Percentiles rank a stretch among this genome's conserved stretches.
Conservation (phyloP, 768 basidiomycete genomes). For the Omphalotus guepiniiformis region DNA sequence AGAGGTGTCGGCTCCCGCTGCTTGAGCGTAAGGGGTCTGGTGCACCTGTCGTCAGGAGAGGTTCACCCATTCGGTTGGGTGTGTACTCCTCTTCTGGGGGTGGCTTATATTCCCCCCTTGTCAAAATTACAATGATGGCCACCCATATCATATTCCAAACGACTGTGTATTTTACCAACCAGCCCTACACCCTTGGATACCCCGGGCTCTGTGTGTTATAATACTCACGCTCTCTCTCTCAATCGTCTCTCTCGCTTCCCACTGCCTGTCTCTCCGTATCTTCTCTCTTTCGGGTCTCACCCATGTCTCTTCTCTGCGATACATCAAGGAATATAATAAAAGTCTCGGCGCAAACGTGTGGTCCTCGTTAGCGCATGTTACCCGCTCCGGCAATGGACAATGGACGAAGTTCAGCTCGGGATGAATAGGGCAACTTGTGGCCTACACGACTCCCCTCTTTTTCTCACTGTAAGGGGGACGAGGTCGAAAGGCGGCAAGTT, state of each 20-base stretch:
- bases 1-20: constrained; percentile 27
- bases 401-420: constrained; percentile 5
- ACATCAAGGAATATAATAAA: constrained; percentile 8
- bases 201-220: constrained; percentile 5
- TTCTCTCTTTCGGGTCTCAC: background rate
- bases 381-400: too few relatives aligned
- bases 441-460: constrained; percentile 8
- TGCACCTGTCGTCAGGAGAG: constrained; percentile 2
- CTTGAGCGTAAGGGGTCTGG: constrained; percentile 10
- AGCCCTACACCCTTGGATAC: constrained; percentile 8
- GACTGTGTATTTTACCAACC: constrained; percentile 6
- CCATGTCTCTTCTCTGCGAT: background rate
- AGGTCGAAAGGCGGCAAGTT: constrained; percentile 17
- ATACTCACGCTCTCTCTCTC: background rate
- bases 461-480: constrained; percentile 4
- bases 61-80: background rate
- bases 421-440: background rate
- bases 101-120: background rate
- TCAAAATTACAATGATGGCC: background rate
- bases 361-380: background rate
- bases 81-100: background rate
- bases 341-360: background rate
- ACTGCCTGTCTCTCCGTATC: background rate
- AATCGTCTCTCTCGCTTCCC: background rate
- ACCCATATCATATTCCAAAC: background rate